A percentile compares a stretch with the other conserved stretches of the same genome.
These are phyloP conservation scores for Cladosporium oxysporum DNA, from an alignment of 2,329 filamentous ascomycete species.

Conservation along the genomic window DNA sequence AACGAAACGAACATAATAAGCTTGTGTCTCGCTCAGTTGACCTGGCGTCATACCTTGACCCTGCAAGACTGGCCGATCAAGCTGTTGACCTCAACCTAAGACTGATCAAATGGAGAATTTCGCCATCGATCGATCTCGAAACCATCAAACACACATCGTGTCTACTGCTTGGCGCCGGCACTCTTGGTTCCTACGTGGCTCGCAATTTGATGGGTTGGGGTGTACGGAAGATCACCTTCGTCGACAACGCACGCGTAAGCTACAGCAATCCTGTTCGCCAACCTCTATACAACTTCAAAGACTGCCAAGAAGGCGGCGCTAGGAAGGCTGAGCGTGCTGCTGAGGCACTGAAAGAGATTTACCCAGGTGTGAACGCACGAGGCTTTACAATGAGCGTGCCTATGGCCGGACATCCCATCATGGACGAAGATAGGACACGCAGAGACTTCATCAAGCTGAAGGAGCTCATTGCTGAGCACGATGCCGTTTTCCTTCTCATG, in stretches of 20 bases:
- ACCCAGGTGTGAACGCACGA: conserved; percentile 80
- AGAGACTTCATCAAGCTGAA: conserved; percentile 75
- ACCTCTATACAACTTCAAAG: conserved; percentile 85
- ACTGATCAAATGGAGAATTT: conserved; percentile 98
- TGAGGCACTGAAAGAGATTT: conserved; percentile 78
- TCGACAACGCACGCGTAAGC: conserved; percentile 90
- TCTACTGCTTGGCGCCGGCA: conserved; percentile 86
- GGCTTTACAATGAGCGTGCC: conserved; percentile 85
- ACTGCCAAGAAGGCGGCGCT: conserved; percentile 82
- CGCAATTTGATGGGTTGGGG: conserved; percentile 94
- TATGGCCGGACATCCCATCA: conserved; percentile 91
- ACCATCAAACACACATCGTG: conserved; percentile 88
- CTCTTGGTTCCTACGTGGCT: conserved; percentile 89
- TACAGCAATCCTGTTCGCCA: conserved; percentile 97
- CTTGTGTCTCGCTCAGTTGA: conserved; percentile 76
- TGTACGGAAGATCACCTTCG: conserved; percentile 89
- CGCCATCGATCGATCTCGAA: conserved; percentile 83
- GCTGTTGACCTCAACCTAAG: conserved; percentile 96
- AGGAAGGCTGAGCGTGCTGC: conserved; percentile 82
- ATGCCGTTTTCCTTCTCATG: conserved; percentile 92
- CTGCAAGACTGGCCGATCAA: conserved; percentile 81
- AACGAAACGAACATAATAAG: conserved; percentile 77
- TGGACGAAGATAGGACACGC: conserved; percentile 68
- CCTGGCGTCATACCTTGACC: conserved; percentile 91
- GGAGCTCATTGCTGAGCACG: conserved; percentile 76